Evolutionary conservation across 192 early-diverging fungal genomes (phyloP), one percentile per base, ranked within the genome.

Genomic region (Linnemannia elongata): DNA sequence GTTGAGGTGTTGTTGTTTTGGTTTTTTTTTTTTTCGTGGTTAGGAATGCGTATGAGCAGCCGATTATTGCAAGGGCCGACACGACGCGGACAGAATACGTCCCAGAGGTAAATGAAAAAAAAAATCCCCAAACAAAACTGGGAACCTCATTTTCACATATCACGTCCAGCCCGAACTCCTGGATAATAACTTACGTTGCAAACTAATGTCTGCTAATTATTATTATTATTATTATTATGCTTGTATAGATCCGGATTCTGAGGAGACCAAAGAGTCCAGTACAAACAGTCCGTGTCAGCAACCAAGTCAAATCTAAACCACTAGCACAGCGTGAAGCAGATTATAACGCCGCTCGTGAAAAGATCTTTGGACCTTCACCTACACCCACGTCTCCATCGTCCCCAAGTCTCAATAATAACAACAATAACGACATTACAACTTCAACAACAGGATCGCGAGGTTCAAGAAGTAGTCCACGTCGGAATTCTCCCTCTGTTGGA

Each of bases 271-370:
- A 87, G 42, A 87, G 79, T 44, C 79, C 85, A 1, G 85, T 87
- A 6, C 55, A 72, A 45, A 38, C 44, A 6, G 76, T 69, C 6
- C 76, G 47, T 22, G 66, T 49, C 42, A 24, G 35, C 22, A 66
- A 77, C 12, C 60, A 66, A 66, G 78, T 38, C 8, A 47, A 39
- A 8, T 63, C 85, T 5, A 87, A 87, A 49, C 70, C 79, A 1
- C 36, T 87, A 15, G 85, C 79, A 27, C 79, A 87, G 18, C 79
- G 85, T 18, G 78, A 87, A 20, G 85, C 85, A 24, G 85, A 87
- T 33, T 87, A 87, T 44, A 77, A 81, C 38, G 85, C 85, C 1
- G 85, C 85, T 0, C 66, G 85, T 22, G 85, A 87, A 81, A 87
- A 87, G 79, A 87, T 87, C 63, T 87, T 87, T 81, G 85, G 85